Evolutionary conservation across 1,139 yeast species (phyloP).

Genomic region (Blastobotrys malaysiensis): DNA sequence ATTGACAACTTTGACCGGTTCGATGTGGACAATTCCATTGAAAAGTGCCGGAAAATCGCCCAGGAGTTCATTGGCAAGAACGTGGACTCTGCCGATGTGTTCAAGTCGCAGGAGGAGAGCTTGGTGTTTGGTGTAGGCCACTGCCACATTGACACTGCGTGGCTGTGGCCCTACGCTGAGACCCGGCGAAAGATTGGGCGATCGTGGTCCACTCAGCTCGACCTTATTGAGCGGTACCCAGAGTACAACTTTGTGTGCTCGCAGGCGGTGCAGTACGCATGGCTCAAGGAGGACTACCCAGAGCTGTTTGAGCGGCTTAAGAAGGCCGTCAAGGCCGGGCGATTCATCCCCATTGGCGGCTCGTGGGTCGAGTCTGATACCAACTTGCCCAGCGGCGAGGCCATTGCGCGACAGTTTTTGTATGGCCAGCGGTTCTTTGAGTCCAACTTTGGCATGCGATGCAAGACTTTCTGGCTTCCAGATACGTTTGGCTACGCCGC

Average conservation of each 20-base stretch:
- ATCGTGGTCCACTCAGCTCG: constrained; percentile 88
- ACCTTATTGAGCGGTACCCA: constrained; percentile 76
- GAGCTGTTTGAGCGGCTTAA: constrained; percentile 58
- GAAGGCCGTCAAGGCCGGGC: constrained; percentile 60
- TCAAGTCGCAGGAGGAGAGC: constrained; percentile 7
- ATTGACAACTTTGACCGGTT: constrained; percentile 72
- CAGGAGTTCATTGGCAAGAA: constrained; percentile 56
- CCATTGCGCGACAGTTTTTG: constrained; percentile 76
- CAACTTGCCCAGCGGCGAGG: constrained; percentile 85
- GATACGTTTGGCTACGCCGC: constrained; percentile 94
- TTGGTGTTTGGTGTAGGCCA: constrained; percentile 77
- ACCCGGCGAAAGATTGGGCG: constrained; percentile 83
- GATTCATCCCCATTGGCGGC: constrained; percentile 89
- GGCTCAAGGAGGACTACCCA: constrained; percentile 82
- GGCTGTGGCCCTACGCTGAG: constrained; percentile 97
- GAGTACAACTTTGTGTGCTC: constrained; percentile 91
- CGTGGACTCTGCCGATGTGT: constrained; percentile 60
- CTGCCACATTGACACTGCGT: constrained; percentile 93
- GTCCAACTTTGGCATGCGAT: constrained; percentile 66
- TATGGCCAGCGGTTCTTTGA: constrained; percentile 80
- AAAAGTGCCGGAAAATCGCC: constrained; percentile 64
- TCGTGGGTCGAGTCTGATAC: constrained; percentile 97
- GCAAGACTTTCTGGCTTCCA: constrained; percentile 83
- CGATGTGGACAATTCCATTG: constrained; percentile 42
- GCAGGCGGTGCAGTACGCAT: constrained; percentile 88